phyloP scores from a whole-genome alignment of 495 filamentous ascomycete species.

The Neohortaea acidophila region DNA sequence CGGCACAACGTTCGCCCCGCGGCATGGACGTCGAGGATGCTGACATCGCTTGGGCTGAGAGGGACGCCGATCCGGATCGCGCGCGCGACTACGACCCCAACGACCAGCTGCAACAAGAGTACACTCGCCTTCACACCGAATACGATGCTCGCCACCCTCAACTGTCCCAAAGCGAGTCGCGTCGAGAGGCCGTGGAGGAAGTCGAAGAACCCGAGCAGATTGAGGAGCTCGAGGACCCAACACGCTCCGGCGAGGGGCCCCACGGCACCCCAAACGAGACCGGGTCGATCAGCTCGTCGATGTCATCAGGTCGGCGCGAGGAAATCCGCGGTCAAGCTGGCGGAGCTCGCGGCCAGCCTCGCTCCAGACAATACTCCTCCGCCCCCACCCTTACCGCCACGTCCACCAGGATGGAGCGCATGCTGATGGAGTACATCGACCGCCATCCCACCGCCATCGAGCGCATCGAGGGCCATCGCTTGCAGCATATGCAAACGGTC shows the following conservation, averaged over 20 bases:
- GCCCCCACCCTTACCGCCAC: constrained; percentile 2
- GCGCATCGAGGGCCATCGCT: constrained; percentile 15
- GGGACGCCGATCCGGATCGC: constrained; percentile 6
- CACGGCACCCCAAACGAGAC: not conserved
- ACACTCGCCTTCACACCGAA: not conserved
- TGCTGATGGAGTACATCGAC: constrained; percentile 16
- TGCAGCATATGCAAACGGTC: constrained; percentile 17
- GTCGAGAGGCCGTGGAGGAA: not conserved
- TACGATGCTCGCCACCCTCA: not conserved
- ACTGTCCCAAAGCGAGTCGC: not conserved
- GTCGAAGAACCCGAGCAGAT: constrained; percentile 1
- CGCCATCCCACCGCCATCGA: constrained; percentile 20
- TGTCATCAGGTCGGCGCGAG: not conserved
- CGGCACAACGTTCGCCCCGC: not conserved
- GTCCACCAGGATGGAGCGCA: constrained; percentile 7
- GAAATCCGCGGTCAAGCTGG: not conserved
- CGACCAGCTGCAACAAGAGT: not conserved
- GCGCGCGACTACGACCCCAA: constrained; percentile 5
- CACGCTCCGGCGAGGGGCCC: too few relatives aligned
- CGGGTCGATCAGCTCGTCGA: not conserved
- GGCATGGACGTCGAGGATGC: constrained; percentile 9
- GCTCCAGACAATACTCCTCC: too few relatives aligned
- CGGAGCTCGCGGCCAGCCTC: too few relatives aligned
- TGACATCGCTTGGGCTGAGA: constrained; percentile 6
- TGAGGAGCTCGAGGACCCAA: not conserved